These are phyloP conservation scores for Zymoseptoria crescenta DNA, from an alignment of 2,329 filamentous ascomycete genomes.

Conservation along the genomic window DNA sequence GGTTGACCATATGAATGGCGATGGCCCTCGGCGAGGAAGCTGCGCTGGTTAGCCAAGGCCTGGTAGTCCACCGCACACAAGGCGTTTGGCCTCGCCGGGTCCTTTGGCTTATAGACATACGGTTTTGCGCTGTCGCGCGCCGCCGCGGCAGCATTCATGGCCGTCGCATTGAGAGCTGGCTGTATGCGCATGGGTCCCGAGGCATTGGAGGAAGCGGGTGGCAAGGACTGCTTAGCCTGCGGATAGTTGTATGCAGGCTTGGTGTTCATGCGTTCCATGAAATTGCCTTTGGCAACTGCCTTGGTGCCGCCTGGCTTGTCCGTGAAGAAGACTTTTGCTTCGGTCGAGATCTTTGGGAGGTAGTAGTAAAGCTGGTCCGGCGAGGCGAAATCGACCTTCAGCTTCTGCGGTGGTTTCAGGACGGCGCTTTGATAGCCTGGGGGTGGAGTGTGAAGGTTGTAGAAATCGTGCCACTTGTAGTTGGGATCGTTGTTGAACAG, in stretches of 20 bases:
- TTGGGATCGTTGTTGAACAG: conserved; percentile 39
- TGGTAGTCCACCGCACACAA: conserved; percentile 25
- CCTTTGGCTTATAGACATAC: conserved; percentile 33
- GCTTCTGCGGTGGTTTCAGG: conserved; percentile 41
- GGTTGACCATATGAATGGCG: conserved; percentile 11
- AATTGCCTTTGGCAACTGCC: conserved; percentile 64
- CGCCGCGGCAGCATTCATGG: conserved; percentile 4
- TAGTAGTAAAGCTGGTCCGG: conserved; percentile 81
- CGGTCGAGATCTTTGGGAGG: conserved; percentile 75
- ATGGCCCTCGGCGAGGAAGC: conserved; percentile 21
- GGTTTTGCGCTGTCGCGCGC: conserved; percentile 23
- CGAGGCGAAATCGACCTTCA: conserved; percentile 63
- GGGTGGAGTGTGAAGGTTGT: conserved; percentile 41
- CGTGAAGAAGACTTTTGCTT: conserved; percentile 85
- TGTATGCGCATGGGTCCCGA: conserved; percentile 12
- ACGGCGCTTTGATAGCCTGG: conserved; percentile 36
- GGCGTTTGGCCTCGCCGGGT: conserved; percentile 21
- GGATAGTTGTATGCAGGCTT: conserved; percentile 22
- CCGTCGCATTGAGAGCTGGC: conserved; percentile 3
- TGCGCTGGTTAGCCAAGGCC: conserved; percentile 24
- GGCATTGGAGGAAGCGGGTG: conserved; percentile 17
- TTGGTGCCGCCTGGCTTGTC: conserved; percentile 58
- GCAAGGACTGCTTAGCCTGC: conserved; percentile 18
- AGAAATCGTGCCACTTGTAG: conserved; percentile 60
- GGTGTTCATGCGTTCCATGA: conserved; percentile 57